phyloP scores from a whole-genome alignment of 106 monocot genomes.

The Triglochin maritima region DNA sequence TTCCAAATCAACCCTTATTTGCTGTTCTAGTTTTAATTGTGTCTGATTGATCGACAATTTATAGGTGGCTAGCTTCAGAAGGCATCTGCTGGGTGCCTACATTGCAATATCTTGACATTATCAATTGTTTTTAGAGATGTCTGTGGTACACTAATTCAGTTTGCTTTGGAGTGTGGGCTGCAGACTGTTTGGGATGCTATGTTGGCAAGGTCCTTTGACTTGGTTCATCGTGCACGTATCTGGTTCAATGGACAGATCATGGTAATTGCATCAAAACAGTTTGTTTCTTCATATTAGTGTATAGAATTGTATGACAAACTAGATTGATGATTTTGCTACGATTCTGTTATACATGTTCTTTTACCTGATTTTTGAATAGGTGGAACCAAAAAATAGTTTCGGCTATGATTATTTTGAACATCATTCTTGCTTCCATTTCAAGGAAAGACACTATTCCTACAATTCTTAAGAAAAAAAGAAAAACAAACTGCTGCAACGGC shows the following conservation, averaged over 20 bases:
- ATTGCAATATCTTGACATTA: slow-evolving; percentile 69
- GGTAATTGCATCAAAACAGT: slow-evolving; percentile 23
- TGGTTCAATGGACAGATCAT: slow-evolving; percentile 53
- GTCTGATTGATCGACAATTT: neutral
- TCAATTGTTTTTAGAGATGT: slow-evolving; percentile 80
- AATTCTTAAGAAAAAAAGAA: too few relatives aligned
- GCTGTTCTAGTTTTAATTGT: neutral
- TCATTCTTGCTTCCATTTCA: too few relatives aligned
- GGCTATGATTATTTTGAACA: too few relatives aligned
- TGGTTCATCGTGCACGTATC: slow-evolving; percentile 88
- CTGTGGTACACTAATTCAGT: slow-evolving; percentile 87
- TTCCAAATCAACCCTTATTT: neutral
- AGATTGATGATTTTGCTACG: neutral
- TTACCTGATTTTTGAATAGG: neutral
- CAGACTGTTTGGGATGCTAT: slow-evolving; percentile 86
- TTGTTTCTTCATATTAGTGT: neutral
- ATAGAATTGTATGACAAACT: neutral
- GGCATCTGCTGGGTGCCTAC: slow-evolving; percentile 30
- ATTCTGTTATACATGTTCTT: neutral
- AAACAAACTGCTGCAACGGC: too few relatives aligned
- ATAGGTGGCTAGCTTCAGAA: slow-evolving; percentile 88
- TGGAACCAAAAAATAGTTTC: neutral
- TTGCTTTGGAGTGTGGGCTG: slow-evolving; percentile 82
- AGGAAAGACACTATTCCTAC: too few relatives aligned
- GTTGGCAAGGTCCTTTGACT: slow-evolving; percentile 79